Evolutionary conservation across 1,139 yeast species (phyloP).

Genomic region (Meyerozyma guilliermondii): DNA sequence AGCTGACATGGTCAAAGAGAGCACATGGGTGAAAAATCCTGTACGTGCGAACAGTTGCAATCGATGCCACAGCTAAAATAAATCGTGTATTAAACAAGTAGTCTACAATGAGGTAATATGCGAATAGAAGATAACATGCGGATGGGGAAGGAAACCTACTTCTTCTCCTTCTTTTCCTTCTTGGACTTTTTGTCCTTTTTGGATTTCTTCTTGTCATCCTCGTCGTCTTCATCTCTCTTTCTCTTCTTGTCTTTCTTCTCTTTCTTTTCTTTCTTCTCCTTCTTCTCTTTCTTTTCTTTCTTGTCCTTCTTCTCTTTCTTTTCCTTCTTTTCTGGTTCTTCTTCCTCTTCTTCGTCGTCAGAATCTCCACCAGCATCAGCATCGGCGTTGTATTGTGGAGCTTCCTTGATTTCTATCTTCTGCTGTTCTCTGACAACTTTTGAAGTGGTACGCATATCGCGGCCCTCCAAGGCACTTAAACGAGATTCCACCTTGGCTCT

Average conservation of each 20-base stretch:
- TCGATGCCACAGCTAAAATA: background rate
- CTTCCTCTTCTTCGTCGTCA: constrained; percentile 29
- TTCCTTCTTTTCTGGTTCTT: constrained; percentile 42
- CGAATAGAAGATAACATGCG: constrained; percentile 1
- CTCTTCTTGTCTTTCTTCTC: constrained; percentile 22
- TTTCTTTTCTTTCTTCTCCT: constrained; percentile 22
- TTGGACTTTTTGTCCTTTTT: constrained; percentile 37
- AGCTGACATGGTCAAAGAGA: background rate
- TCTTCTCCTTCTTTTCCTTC: constrained; percentile 18
- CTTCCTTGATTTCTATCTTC: constrained; percentile 79
- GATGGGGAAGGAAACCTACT: background rate
- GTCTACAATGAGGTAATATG: constrained; percentile 1
- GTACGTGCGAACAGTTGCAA: background rate
- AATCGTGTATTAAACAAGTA: constrained; percentile 2
- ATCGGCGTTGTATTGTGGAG: constrained; percentile 88
- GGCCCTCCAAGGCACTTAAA: constrained; percentile 92
- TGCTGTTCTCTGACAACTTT: constrained; percentile 71
- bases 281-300: constrained; percentile 44
- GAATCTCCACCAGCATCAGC: constrained; percentile 61
- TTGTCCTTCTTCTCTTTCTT: constrained; percentile 33
- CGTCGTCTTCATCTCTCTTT: constrained; percentile 28
- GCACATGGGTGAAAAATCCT: constrained; percentile 1
- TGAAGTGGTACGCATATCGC: constrained; percentile 80
- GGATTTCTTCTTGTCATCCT: constrained; percentile 43
- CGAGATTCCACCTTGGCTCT: constrained; percentile 93